A percentile compares a stretch with the other conserved stretches of the same genome.
These are phyloP conservation scores for Vicia sativa DNA, from an alignment of 306 rosid genomes.

Conservation along the genomic window DNA sequence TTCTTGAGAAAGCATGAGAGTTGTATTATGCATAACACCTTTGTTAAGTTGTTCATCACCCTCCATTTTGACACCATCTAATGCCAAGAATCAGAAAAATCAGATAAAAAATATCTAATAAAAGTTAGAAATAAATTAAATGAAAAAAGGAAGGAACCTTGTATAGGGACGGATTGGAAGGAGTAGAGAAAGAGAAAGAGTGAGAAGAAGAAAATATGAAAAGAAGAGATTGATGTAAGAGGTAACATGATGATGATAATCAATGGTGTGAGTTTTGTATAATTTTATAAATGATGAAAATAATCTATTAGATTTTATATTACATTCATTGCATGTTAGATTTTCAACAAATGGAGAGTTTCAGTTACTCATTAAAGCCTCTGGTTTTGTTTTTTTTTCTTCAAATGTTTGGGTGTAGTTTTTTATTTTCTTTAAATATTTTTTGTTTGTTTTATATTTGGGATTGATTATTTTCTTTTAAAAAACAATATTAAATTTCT, in stretches of 20 bases:
- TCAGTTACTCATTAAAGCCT: neutral
- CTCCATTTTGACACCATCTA: constrained; percentile 33
- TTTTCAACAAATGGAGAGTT: neutral
- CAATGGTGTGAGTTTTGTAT: neutral
- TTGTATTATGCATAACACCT: constrained; percentile 37
- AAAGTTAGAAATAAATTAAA: neutral
- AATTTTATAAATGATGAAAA: neutral
- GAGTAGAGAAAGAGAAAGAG: constrained; percentile 26
- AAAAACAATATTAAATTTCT: no score
- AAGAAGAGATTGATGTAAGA: constrained; percentile 6
- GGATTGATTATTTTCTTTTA: no score
- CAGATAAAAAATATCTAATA: neutral
- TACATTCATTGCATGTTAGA: neutral
- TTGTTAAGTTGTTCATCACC: constrained; percentile 15
- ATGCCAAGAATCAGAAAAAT: neutral
- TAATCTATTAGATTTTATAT: neutral
- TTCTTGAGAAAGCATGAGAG: constrained; percentile 58
- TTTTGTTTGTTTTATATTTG: no score
- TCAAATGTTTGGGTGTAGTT: no score
- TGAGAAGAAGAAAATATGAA: constrained; percentile 33
- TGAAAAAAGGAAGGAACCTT: constrained; percentile 35
- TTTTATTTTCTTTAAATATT: no score
- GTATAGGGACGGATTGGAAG: neutral
- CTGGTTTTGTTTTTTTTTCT: no score
- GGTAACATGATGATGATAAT: neutral